These are phyloP conservation scores for Salix exigua DNA, from an alignment of 345 rosid genomes.

Conservation along the genomic window DNA sequence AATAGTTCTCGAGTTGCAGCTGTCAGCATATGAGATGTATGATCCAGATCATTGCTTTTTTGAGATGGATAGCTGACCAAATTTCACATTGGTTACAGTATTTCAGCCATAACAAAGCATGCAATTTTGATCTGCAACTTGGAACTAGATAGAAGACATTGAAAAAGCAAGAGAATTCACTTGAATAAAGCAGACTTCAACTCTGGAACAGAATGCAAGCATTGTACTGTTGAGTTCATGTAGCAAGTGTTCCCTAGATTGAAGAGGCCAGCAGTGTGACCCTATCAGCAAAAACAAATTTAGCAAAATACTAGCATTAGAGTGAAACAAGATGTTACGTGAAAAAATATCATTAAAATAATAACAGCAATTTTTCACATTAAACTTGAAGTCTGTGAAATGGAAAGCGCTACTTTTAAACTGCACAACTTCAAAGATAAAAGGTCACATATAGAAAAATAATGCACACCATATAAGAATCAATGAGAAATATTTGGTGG, in stretches of 20 bases:
- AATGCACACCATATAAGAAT: neutral
- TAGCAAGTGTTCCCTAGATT: conserved; percentile 98
- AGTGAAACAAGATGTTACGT: neutral
- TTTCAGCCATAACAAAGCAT: conserved; percentile 8
- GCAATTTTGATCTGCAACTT: neutral
- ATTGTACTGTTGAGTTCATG: conserved; percentile 95
- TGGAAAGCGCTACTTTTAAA: neutral
- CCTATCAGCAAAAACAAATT: conserved; percentile 45
- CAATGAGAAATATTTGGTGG: neutral
- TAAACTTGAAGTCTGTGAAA: neutral
- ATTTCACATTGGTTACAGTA: conserved; percentile 10
- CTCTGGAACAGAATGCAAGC: conserved; percentile 97
- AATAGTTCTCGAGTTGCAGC: conserved; percentile 90
- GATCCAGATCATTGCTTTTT: conserved; percentile 78
- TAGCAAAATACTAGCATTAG: neutral
- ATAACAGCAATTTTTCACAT: neutral
- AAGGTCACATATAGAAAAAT: neutral
- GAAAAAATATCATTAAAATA: neutral
- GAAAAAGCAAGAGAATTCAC: conserved; percentile 33
- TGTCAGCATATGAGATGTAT: conserved; percentile 88
- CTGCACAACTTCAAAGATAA: neutral
- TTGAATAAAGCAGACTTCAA: conserved; percentile 72
- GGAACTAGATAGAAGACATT: neutral
- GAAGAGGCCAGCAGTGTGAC: conserved; percentile 86
- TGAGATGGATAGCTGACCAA: conserved; percentile 63